Evolutionary conservation across 306 rosid genomes (phyloP), one percentile per base, ranked within the genome.

Genomic region (Arachis stenosperma): DNA sequence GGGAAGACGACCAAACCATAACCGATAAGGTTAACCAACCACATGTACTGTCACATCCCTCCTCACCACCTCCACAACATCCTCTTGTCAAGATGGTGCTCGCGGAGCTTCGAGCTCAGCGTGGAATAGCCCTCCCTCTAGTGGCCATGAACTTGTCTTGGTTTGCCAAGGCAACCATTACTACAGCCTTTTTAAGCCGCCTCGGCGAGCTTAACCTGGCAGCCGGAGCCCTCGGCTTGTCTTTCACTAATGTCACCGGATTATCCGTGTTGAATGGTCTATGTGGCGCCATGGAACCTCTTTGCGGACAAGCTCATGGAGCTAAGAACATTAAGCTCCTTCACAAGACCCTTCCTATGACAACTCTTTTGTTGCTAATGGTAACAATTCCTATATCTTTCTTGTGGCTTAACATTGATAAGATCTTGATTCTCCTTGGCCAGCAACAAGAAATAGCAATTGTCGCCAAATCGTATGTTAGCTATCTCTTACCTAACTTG

Each of bases 251-350:
- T 61, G 96, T 91, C 80, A 91, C 96, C 0, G 91, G 96, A 51
- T 91, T 91, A 75, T 82, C 96, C 36, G 83, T 89, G 71, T 69
- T 89, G 79, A 91, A 71, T 12, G 97, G 97, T 27, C 90, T 91
- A 12, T 84, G 74, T 37, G 77, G 71, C 4, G 88, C 96, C 83
- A 91, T 87, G 91, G 92, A 91, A 70, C 87, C 96, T n/a, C 82
- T 88, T 2, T 87, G 92, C 33, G 97, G 97, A 50, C 97, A 91
- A 82, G 97, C 97, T 51, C 82, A 65, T 52, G 96, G 97, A n/a
- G 97, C 91, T 0, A 89, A 78, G n/a, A 91, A 87, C 63, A 66
- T 86, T 50, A 83, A 12, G 67, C 96, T 91, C 74, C 92, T 89
- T 41, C 97, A 83, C 77, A 86, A 84, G 75, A 87, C 92, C 30